Conservation (phyloP, 2,329 filamentous ascomycete genomes). For the Sphaerulina musiva region DNA sequence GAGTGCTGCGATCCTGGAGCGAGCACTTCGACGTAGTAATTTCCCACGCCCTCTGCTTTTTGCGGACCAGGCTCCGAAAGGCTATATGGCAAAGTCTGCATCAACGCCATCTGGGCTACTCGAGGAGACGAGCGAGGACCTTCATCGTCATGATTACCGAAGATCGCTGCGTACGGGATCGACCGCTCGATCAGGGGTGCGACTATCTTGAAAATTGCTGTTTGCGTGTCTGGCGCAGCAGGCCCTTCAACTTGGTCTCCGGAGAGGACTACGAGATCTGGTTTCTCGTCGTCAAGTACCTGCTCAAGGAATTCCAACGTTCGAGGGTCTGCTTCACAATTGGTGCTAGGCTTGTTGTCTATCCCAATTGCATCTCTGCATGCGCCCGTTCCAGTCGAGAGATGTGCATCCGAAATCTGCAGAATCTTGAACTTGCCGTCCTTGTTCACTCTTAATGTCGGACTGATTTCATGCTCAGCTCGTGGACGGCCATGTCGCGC, state of each 20-base stretch:
- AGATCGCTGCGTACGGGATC: constrained; percentile 88
- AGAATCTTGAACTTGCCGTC: constrained; percentile 96
- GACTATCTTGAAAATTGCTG: constrained; percentile 88
- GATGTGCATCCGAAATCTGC: constrained; percentile 88
- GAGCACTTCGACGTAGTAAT: constrained; percentile 87
- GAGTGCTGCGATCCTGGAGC: constrained; percentile 79
- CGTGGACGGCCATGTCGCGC: constrained; percentile 65
- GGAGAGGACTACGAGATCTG: constrained; percentile 82
- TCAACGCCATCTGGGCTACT: constrained; percentile 71
- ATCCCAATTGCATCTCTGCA: constrained; percentile 76
- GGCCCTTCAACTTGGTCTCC: constrained; percentile 96
- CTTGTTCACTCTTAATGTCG: constrained; percentile 69
- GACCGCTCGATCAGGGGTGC: constrained; percentile 76
- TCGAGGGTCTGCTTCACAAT: constrained; percentile 84
- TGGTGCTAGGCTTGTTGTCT: constrained; percentile 28
- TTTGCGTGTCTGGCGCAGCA: constrained; percentile 83
- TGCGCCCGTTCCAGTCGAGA: constrained; percentile 78
- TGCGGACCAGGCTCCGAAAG: constrained; percentile 77
- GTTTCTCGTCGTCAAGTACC: constrained; percentile 85
- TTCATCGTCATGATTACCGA: constrained; percentile 97
- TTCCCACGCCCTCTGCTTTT: constrained; percentile 82
- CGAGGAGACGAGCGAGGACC: constrained; percentile 57
- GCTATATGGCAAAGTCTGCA: constrained; percentile 82
- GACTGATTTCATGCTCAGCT: constrained; percentile 53
- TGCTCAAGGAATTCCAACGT: constrained; percentile 82